Conservation (phyloP, 2,329 filamentous ascomycete species). For the Teratosphaeria destructans region DNA sequence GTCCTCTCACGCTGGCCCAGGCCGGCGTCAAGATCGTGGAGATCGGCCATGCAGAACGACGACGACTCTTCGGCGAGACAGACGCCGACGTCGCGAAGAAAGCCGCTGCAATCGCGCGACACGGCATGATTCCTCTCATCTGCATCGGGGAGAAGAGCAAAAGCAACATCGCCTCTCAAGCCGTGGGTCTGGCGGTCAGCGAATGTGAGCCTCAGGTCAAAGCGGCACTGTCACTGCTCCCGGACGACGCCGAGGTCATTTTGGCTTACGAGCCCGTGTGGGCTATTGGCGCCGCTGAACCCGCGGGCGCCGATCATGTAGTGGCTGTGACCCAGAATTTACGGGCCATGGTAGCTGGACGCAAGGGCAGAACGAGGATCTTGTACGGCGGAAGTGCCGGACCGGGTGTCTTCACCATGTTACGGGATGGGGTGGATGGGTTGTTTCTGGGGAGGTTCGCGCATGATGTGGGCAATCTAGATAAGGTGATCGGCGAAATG, state of each 20-base stretch:
- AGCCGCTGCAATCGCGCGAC: constrained; percentile 54
- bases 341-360: constrained; percentile 42
- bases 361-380: constrained; percentile 54
- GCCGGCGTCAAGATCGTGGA: constrained; percentile 65
- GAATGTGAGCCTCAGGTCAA: constrained; percentile 59
- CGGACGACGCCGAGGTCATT: constrained; percentile 56
- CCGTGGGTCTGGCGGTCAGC: constrained; percentile 48
- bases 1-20: constrained; percentile 54
- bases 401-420: constrained; percentile 59
- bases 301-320: constrained; percentile 63
- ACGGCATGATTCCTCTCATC: constrained; percentile 65
- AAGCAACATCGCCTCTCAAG: constrained; percentile 34
- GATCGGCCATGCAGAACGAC: constrained; percentile 70
- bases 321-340: constrained; percentile 58
- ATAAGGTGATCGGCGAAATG: constrained; percentile 63
- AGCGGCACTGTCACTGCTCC: constrained; percentile 51
- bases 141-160: constrained; percentile 64
- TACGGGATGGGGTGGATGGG: constrained; percentile 64
- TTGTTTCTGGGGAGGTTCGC: constrained; percentile 74
- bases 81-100: constrained; percentile 58
- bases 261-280: constrained; percentile 83
- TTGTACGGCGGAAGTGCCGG: constrained; percentile 78
- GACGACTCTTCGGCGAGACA: constrained; percentile 63
- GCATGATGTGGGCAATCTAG: constrained; percentile 63
- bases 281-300: constrained; percentile 69